Evolutionary conservation across 768 basidiomycete genomes (phyloP).

Genomic region (Suillus subaureus): DNA sequence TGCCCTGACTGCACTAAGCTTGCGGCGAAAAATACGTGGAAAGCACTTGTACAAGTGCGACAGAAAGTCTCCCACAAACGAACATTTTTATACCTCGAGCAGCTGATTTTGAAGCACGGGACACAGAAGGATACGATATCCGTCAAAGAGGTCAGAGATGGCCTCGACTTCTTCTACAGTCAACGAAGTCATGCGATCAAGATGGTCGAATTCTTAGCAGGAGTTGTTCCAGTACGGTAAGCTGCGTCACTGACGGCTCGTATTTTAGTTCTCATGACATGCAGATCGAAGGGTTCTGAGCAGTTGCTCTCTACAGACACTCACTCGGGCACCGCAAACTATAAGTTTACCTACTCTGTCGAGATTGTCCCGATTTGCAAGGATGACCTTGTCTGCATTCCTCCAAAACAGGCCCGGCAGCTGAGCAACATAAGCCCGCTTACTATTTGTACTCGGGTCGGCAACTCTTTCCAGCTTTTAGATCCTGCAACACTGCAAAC

Average conservation of each 20-base stretch:
- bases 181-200: slow-evolving; percentile 90
- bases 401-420: slow-evolving; percentile 76
- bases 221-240: slow-evolving; percentile 87
- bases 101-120: slow-evolving; percentile 93
- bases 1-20: slow-evolving; percentile 93
- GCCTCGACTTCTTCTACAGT: slow-evolving; percentile 96
- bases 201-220: slow-evolving; percentile 91
- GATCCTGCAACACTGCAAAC: slow-evolving; percentile 86
- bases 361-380: slow-evolving; percentile 98
- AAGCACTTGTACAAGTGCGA: slow-evolving; percentile 96
- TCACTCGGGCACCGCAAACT: slow-evolving; percentile 90
- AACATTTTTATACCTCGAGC: slow-evolving; percentile 96
- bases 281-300: slow-evolving; percentile 89
- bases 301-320: slow-evolving; percentile 93
- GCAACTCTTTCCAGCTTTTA: slow-evolving; percentile 87
- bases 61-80: slow-evolving; percentile 99
- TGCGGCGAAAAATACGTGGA: slow-evolving; percentile 99
- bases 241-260: slow-evolving; percentile 25
- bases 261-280: slow-evolving; percentile 11
- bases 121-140: slow-evolving; percentile 96
- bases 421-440: slow-evolving; percentile 90
- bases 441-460: slow-evolving; percentile 86
- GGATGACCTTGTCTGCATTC: slow-evolving; percentile 93
- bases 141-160: slow-evolving; percentile 91
- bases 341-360: slow-evolving; percentile 97